A percentile compares a stretch with the other conserved stretches of the same genome.
Conservation (phyloP, 495 filamentous ascomycete genomes). For the Penicillium paradoxum region DNA sequence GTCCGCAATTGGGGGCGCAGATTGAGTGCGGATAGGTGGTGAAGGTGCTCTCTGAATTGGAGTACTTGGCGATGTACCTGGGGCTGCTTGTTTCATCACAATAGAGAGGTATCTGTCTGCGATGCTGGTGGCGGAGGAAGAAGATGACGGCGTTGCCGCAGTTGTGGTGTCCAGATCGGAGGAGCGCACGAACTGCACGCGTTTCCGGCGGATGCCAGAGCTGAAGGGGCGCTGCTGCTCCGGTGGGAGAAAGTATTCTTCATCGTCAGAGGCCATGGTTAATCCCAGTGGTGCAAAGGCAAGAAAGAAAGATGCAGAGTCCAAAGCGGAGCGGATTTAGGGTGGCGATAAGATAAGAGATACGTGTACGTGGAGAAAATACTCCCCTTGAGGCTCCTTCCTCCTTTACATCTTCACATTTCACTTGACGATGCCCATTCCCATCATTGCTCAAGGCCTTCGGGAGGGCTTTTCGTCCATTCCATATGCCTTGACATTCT, state of each 20-base stretch:
- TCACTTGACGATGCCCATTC: conserved; percentile 65
- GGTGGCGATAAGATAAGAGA: conserved; percentile 20
- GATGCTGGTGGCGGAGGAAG: conserved; percentile 37
- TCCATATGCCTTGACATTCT: conserved; percentile 55
- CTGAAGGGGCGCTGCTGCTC: conserved; percentile 75
- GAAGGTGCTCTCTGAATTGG: conserved; percentile 5
- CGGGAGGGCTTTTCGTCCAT: conserved; percentile 61
- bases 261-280: conserved; percentile 34
- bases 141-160: conserved; percentile 22
- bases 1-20: conserved; percentile 16
- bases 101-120: conserved; percentile 67
- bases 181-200: conserved; percentile 76
- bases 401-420: conserved; percentile 9
- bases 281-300: not conserved
- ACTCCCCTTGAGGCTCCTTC: conserved; percentile 1
- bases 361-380: conserved; percentile 11
- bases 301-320: not conserved
- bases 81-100: conserved; percentile 47
- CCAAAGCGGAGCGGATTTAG: not conserved
- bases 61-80: conserved; percentile 15
- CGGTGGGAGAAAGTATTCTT: conserved; percentile 62
- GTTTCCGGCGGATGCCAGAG: conserved; percentile 68
- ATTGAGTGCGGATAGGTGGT: conserved; percentile 9
- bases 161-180: conserved; percentile 46
- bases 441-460: conserved; percentile 57